These are phyloP conservation scores for Lentinula sp. DNA, from an alignment of 768 basidiomycete genomes.

Conservation along the genomic window DNA sequence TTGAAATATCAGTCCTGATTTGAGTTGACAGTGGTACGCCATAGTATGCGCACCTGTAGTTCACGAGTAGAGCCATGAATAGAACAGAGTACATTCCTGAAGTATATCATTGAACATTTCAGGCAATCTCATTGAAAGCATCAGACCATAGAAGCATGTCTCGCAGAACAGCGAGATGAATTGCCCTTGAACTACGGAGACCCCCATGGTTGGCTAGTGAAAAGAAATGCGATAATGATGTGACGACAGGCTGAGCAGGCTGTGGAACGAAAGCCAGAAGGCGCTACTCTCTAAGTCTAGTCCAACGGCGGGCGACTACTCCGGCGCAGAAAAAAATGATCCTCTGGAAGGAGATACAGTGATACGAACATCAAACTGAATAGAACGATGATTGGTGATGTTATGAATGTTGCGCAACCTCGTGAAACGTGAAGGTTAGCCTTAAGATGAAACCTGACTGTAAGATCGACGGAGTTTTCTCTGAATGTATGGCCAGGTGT, in stretches of 20 bases:
- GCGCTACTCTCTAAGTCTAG: not conserved
- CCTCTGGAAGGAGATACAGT: not conserved
- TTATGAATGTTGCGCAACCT: not conserved
- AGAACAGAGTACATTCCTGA: not conserved
- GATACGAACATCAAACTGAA: not conserved
- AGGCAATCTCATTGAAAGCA: not conserved
- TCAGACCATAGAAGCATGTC: not conserved
- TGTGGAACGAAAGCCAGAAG: not conserved
- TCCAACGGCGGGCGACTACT: not conserved
- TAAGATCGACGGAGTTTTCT: too few species aligned
- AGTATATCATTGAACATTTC: not conserved
- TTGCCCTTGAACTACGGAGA: constrained; percentile 2
- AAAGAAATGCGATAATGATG: not conserved
- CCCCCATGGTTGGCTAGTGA: not conserved
- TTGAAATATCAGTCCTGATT: not conserved
- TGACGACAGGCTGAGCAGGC: not conserved
- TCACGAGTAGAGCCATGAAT: not conserved
- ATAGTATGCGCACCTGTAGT: not conserved
- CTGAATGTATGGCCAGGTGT: too few species aligned
- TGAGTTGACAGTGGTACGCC: not conserved
- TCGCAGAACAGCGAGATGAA: constrained; percentile 3
- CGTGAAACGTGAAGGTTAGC: too few species aligned
- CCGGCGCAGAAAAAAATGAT: not conserved
- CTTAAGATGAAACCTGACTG: too few species aligned
- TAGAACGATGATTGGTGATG: not conserved